These are phyloP conservation scores for Sporothrix pallida DNA, from an alignment of 2,329 filamentous ascomycete genomes.

Conservation along the genomic window DNA sequence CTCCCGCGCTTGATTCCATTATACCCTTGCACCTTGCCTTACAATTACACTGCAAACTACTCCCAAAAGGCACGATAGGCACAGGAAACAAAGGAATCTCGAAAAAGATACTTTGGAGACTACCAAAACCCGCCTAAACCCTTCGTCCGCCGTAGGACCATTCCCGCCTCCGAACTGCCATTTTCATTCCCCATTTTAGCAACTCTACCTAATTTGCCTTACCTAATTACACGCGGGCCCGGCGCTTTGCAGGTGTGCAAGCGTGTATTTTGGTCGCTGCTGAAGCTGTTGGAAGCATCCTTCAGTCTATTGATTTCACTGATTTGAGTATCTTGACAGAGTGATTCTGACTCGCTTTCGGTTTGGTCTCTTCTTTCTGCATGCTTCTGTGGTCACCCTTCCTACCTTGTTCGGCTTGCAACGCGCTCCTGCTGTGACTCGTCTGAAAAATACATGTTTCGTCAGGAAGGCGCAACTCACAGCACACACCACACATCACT, in stretches of 20 bases:
- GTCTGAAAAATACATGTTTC: neutral
- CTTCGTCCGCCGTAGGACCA: slow-evolving; percentile 11
- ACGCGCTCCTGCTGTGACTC: slow-evolving; percentile 10
- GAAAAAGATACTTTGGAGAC: too few relatives aligned
- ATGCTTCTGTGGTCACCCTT: neutral
- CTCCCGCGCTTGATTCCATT: slow-evolving; percentile 17
- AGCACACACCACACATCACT: neutral
- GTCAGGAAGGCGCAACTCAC: slow-evolving; percentile 1
- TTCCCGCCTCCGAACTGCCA: neutral
- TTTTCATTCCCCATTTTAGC: neutral
- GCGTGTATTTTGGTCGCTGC: neutral
- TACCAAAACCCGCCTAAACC: neutral
- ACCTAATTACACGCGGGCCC: slow-evolving; percentile 22
- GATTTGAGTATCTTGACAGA: neutral
- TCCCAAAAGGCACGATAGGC: too few relatives aligned
- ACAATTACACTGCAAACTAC: too few relatives aligned
- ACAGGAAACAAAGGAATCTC: too few relatives aligned
- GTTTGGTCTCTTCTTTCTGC: slow-evolving; percentile 7
- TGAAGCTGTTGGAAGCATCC: neutral
- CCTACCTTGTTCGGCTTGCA: neutral
- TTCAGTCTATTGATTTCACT: neutral
- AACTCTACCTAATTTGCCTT: neutral
- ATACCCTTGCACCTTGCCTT: neutral
- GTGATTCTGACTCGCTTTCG: neutral
- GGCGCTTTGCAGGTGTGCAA: slow-evolving; percentile 15